Evolutionary conservation across 495 filamentous ascomycete genomes (phyloP).

Genomic region (Podospora pseudoanserina): DNA sequence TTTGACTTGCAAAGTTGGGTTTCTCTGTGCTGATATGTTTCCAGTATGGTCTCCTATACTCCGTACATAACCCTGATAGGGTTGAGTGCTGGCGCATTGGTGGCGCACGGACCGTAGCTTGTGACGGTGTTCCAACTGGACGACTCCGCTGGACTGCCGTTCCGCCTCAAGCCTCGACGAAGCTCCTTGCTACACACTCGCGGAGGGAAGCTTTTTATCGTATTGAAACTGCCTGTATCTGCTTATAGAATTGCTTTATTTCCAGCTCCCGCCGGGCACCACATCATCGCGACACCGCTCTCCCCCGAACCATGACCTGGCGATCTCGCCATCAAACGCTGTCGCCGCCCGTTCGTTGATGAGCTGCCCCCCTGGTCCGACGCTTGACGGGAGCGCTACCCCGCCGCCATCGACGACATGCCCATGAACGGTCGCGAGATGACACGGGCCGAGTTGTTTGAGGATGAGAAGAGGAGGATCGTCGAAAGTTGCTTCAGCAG

Average conservation of each 20-base stretch:
- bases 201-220: background rate
- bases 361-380: constrained; percentile 17
- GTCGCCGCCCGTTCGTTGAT: constrained; percentile 26
- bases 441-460: constrained; percentile 82
- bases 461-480: constrained; percentile 92
- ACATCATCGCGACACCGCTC: background rate
- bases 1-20: too few relatives aligned
- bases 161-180: background rate
- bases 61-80: background rate
- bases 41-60: too few relatives aligned
- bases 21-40: too few relatives aligned
- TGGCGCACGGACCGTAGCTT: background rate
- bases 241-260: background rate
- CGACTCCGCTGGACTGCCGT: background rate
- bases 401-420: constrained; percentile 17
- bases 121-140: background rate
- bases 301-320: constrained; percentile 12
- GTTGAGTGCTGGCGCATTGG: background rate
- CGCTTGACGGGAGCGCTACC: constrained; percentile 25
- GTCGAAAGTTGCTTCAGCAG: constrained; percentile 88
- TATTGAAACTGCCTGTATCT: background rate
- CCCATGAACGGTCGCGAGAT: constrained; percentile 39
- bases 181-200: background rate
- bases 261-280: background rate
- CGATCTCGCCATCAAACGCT: constrained; percentile 12